A percentile compares a stretch with the other conserved stretches of the same genome.
Conservation (phyloP, 306 rosid species). For the Cucurbita pepo region DNA sequence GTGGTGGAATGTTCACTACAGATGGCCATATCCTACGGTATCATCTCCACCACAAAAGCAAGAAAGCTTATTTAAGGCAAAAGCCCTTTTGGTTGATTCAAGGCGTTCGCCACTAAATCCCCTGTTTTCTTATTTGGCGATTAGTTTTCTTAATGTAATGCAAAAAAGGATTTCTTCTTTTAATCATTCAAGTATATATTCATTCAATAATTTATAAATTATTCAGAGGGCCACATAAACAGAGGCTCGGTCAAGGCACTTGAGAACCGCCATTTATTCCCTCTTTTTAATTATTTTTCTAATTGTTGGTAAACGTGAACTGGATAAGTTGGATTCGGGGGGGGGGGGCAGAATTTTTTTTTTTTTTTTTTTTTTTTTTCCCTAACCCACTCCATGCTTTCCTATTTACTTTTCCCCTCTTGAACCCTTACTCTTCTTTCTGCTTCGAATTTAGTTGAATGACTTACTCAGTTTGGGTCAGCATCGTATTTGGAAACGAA, state of each 20-base stretch:
- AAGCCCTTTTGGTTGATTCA: too few species aligned
- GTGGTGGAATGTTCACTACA: conserved; percentile 84
- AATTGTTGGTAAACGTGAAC: background rate
- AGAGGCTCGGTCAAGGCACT: too few species aligned
- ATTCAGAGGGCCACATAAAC: too few species aligned
- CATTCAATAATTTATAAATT: too few species aligned
- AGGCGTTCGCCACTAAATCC: too few species aligned
- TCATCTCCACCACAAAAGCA: background rate
- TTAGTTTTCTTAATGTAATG: too few species aligned
- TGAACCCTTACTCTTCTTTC: background rate
- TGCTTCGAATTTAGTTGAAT: conserved; percentile 28
- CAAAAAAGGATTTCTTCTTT: too few species aligned
- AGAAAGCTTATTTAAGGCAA: too few species aligned
- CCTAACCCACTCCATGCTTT: background rate
- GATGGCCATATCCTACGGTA: conserved; percentile 99
- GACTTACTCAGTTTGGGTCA: conserved; percentile 79
- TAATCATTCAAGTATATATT: too few species aligned
- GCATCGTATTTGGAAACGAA: conserved; percentile 84
- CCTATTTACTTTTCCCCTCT: background rate
- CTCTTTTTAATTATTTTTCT: background rate
- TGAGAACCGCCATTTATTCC: too few species aligned
- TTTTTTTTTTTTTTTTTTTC: background rate
- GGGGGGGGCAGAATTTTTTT: too few species aligned
- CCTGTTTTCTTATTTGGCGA: too few species aligned
- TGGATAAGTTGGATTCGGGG: background rate